Conservation (phyloP, 257 asterid genomes). For the Gentiana macrophylla region DNA sequence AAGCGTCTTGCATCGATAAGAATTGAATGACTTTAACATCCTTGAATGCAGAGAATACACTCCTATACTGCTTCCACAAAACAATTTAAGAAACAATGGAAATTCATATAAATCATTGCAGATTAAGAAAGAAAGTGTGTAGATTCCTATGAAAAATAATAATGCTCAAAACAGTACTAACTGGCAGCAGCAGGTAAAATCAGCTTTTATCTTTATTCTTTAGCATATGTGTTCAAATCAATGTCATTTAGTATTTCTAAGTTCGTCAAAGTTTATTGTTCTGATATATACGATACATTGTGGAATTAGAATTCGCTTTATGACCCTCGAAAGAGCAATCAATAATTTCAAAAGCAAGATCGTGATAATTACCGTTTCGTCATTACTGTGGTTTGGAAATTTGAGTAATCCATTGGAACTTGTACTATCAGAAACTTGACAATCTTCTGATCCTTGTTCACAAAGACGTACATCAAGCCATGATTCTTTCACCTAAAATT, state of each 20-base stretch:
- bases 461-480: conserved; percentile 93
- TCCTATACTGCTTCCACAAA: conserved; percentile 50
- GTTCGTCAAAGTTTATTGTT: too few relatives aligned
- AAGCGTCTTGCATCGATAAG: conserved; percentile 88
- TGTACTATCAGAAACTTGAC: conserved; percentile 61
- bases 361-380: conserved; percentile 52
- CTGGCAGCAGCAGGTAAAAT: too few relatives aligned
- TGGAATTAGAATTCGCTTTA: too few relatives aligned
- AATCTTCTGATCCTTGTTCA: conserved; percentile 70
- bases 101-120: background rate
- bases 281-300: too few relatives aligned
- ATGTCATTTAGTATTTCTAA: too few relatives aligned
- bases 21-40: conserved; percentile 82
- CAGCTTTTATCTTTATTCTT: too few relatives aligned
- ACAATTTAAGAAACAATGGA: conserved; percentile 3
- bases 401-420: conserved; percentile 40
- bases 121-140: too few relatives aligned
- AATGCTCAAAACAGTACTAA: too few relatives aligned
- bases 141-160: too few relatives aligned
- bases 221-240: too few relatives aligned
- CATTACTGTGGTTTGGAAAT: conserved; percentile 72
- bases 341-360: conserved; percentile 1
- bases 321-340: too few relatives aligned
- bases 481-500: conserved; percentile 77
- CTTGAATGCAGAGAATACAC: conserved; percentile 60